These are phyloP conservation scores for Zygoascus flipseniorum DNA, from an alignment of 805 yeast genomes.

Conservation along the genomic window DNA sequence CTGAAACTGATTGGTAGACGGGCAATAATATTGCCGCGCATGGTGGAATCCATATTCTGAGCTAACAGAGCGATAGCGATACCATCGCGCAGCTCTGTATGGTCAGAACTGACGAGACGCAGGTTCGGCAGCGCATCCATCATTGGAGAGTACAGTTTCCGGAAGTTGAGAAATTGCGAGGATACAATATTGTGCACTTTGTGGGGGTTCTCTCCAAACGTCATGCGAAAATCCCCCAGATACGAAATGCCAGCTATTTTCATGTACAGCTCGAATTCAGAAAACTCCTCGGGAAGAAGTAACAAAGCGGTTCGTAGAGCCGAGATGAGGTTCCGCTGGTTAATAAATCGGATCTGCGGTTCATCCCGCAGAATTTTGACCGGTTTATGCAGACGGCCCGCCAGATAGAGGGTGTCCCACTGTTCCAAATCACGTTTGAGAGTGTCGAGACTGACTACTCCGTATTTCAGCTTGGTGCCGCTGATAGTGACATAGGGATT, in stretches of 20 bases:
- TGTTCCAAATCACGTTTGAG: slow-evolving; percentile 62
- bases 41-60: slow-evolving; percentile 30
- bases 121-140: slow-evolving; percentile 36
- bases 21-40: slow-evolving; percentile 36
- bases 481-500: slow-evolving; percentile 75
- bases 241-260: slow-evolving; percentile 77
- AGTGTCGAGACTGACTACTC: slow-evolving; percentile 60
- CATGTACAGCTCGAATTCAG: slow-evolving; percentile 60
- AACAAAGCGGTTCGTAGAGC: slow-evolving; percentile 67
- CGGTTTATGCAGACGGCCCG: slow-evolving; percentile 93
- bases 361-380: slow-evolving; percentile 66
- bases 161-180: slow-evolving; percentile 64
- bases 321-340: slow-evolving; percentile 66
- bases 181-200: slow-evolving; percentile 79
- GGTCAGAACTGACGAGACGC: slow-evolving; percentile 10
- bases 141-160: slow-evolving; percentile 64
- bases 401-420: slow-evolving; percentile 81
- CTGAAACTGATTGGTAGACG: slow-evolving; percentile 45
- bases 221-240: slow-evolving; percentile 82
- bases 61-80: slow-evolving; percentile 22
- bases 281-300: slow-evolving; percentile 41
- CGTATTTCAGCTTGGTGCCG: slow-evolving; percentile 67
- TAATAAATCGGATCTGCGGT: slow-evolving; percentile 52
- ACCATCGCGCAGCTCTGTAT: slow-evolving; percentile 15
- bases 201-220: slow-evolving; percentile 83